Percentiles rank a stretch among this genome's conserved stretches.
Evolutionary conservation across 805 yeast genomes (phyloP).

Genomic region (Saturnispora quitensis): DNA sequence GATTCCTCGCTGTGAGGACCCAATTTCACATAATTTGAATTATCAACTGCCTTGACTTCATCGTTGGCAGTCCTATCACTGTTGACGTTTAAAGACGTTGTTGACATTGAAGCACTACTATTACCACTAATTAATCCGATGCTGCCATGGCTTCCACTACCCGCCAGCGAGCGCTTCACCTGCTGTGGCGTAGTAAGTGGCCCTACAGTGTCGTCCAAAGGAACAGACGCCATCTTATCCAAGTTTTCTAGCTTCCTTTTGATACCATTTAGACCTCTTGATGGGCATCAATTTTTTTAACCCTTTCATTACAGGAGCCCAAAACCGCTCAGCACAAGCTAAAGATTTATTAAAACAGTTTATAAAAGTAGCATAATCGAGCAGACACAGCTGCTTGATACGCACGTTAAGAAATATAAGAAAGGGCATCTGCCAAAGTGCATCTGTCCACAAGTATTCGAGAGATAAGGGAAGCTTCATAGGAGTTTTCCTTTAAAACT

Average conservation of each 20-base stretch:
- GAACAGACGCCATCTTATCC: constrained; percentile 3
- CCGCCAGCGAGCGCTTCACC: constrained; percentile 9
- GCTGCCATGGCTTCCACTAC: background rate
- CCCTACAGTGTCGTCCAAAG: constrained; percentile 2
- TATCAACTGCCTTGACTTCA: background rate
- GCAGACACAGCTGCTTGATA: background rate
- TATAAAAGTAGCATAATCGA: background rate
- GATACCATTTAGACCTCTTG: background rate
- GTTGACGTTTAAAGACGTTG: background rate
- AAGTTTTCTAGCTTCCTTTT: background rate
- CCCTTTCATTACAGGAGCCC: background rate
- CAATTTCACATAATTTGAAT: background rate
- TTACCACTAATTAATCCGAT: background rate
- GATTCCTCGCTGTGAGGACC: background rate
- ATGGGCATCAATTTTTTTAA: background rate
- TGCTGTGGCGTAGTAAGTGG: constrained; percentile 9
- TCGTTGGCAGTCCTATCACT: background rate
- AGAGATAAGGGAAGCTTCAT: constrained; percentile 17
- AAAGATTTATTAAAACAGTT: background rate
- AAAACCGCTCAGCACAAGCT: background rate
- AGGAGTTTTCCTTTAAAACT: constrained; percentile 16
- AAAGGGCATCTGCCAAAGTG: constrained; percentile 16
- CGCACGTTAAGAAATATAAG: background rate
- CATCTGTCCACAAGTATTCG: constrained; percentile 25
- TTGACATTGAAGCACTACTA: background rate